These are phyloP conservation scores for Fagus sylvatica DNA, from an alignment of 306 rosid species.

Conservation along the genomic window DNA sequence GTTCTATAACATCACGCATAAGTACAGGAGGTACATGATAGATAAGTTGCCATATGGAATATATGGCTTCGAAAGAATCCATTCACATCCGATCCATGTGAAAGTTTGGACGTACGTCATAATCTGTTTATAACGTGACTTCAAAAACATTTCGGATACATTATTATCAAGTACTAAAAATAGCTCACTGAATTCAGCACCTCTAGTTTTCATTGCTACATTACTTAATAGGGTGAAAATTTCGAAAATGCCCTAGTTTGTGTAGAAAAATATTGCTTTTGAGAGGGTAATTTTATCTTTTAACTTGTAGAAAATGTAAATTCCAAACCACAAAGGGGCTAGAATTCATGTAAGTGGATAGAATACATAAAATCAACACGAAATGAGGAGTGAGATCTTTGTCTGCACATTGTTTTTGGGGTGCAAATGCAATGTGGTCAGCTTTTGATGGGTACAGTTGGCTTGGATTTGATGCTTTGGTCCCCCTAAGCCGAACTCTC, in stretches of 20 bases:
- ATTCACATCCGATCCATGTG: conserved; percentile 23
- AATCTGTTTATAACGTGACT: background rate
- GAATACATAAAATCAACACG: conserved; percentile 20
- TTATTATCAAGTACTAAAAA: background rate
- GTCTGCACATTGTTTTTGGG: conserved; percentile 54
- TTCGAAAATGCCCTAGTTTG: background rate
- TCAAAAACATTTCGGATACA: background rate
- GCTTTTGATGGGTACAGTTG: conserved; percentile 53
- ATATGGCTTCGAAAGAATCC: conserved; percentile 37
- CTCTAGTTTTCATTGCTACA: background rate
- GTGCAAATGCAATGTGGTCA: conserved; percentile 35
- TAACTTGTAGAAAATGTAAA: conserved; percentile 10
- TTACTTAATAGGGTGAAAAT: background rate
- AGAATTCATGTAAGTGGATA: conserved; percentile 8
- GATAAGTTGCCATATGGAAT: conserved; percentile 34
- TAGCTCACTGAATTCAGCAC: background rate
- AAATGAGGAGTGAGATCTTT: conserved; percentile 56
- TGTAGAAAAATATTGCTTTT: background rate
- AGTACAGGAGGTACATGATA: conserved; percentile 45
- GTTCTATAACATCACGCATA: background rate
- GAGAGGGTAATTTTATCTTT: conserved; percentile 14
- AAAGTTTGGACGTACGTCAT: background rate
- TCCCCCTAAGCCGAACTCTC: conserved; percentile 37
- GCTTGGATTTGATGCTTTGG: conserved; percentile 57
- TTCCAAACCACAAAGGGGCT: background rate